Conservation (phyloP, 768 basidiomycete genomes). For the Podaxis sp. region DNA sequence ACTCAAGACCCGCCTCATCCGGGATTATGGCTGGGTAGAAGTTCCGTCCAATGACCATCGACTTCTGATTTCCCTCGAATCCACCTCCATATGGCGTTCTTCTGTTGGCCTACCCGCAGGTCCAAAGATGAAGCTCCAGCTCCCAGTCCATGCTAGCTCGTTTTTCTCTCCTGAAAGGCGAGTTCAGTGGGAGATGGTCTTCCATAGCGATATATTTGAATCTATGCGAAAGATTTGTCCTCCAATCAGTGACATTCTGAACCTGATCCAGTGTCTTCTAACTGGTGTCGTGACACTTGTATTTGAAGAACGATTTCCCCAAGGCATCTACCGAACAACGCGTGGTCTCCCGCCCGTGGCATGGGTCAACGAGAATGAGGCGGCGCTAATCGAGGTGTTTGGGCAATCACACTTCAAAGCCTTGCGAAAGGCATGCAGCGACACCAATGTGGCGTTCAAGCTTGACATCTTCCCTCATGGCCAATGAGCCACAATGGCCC, state of each 20-base stretch:
- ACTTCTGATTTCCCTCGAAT: slow-evolving; percentile 77
- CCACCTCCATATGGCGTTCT: slow-evolving; percentile 74
- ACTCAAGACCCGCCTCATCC: slow-evolving; percentile 60
- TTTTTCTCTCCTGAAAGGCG: slow-evolving; percentile 84
- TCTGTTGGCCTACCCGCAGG: slow-evolving; percentile 72
- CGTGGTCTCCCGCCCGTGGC: slow-evolving; percentile 74
- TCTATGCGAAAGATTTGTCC: slow-evolving; percentile 63
- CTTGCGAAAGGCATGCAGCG: slow-evolving; percentile 67
- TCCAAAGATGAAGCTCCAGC: slow-evolving; percentile 65
- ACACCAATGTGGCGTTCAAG: slow-evolving; percentile 69
- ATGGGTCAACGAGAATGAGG: slow-evolving; percentile 72
- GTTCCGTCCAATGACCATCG: slow-evolving; percentile 54
- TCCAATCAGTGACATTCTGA: slow-evolving; percentile 66
- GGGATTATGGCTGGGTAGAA: slow-evolving; percentile 68
- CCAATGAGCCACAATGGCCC: slow-evolving; percentile 6
- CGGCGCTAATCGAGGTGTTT: slow-evolving; percentile 65
- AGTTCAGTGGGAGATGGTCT: slow-evolving; percentile 89
- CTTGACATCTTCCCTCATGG: slow-evolving; percentile 52
- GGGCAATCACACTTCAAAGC: slow-evolving; percentile 69
- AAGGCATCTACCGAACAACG: slow-evolving; percentile 68
- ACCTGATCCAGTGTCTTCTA: slow-evolving; percentile 66
- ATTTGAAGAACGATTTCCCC: slow-evolving; percentile 69
- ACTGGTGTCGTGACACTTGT: slow-evolving; percentile 69
- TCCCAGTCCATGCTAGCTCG: slow-evolving; percentile 75
- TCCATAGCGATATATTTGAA: slow-evolving; percentile 74